Conservation (phyloP, 148 eudicot species). For the Bassia scoparia region DNA sequence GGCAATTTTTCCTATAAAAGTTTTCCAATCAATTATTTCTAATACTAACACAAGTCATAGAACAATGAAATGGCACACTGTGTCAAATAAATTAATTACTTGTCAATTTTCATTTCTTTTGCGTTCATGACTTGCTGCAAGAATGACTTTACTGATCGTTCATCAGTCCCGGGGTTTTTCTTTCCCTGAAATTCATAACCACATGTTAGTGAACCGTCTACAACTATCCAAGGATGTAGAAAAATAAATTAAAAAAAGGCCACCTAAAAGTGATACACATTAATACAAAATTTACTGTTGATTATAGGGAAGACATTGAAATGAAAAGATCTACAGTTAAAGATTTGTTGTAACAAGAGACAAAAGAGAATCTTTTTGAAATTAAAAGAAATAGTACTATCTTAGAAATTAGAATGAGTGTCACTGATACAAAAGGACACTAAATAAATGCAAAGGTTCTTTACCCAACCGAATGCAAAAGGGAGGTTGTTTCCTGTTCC, state of each 20-base stretch:
- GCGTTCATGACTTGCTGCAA: constrained; percentile 62
- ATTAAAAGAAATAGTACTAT: too few relatives aligned
- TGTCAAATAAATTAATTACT: constrained; percentile 35
- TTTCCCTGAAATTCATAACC: constrained; percentile 58
- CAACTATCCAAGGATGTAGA: not conserved
- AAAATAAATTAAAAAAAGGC: not conserved
- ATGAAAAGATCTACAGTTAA: not conserved
- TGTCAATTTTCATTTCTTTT: constrained; percentile 90
- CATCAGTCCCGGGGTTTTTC: constrained; percentile 85
- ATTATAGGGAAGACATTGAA: not conserved
- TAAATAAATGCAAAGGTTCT: constrained; percentile 3
- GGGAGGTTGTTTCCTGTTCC: constrained; percentile 99
- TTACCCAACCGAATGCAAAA: constrained; percentile 96
- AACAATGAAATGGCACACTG: not conserved
- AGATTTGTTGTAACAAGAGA: not conserved
- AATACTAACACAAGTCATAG: not conserved
- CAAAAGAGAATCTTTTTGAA: too few relatives aligned
- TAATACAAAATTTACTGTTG: not conserved
- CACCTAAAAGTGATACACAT: not conserved
- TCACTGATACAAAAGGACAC: not conserved
- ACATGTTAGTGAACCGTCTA: constrained; percentile 9
- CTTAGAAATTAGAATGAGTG: not conserved
- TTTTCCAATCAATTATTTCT: not conserved
- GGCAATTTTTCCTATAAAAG: too few relatives aligned
- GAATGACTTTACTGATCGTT: constrained; percentile 57